Evolutionary conservation across 495 filamentous ascomycete genomes (phyloP).

Genomic region (Darksidea phi): DNA sequence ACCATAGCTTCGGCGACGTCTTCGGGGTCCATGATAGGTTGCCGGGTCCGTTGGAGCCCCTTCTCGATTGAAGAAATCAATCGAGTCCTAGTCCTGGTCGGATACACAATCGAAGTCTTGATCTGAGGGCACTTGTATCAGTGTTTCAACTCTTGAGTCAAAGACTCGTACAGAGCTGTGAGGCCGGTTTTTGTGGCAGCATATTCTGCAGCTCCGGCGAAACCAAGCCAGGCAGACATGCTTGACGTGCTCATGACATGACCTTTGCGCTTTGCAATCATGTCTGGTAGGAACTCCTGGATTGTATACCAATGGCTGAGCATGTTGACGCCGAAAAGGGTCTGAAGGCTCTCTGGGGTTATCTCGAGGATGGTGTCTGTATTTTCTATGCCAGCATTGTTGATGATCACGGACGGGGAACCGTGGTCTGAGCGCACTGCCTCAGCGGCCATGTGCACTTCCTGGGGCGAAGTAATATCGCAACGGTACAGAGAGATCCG

Average conservation of each 20-base stretch:
- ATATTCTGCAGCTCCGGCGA: constrained; percentile 56
- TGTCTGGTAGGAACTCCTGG: constrained; percentile 60
- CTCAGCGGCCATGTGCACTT: constrained; percentile 48
- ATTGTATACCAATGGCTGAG: constrained; percentile 58
- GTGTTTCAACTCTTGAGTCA: constrained; percentile 40
- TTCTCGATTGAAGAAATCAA: constrained; percentile 28
- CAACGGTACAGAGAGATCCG: constrained; percentile 46
- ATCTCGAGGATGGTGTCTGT: constrained; percentile 51
- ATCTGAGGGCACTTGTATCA: constrained; percentile 40
- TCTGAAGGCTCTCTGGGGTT: constrained; percentile 48
- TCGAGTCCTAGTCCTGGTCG: constrained; percentile 39
- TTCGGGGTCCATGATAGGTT: constrained; percentile 31
- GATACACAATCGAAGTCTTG: constrained; percentile 42
- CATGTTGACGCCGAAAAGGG: constrained; percentile 61
- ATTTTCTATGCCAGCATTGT: constrained; percentile 57
- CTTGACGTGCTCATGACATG: constrained; percentile 59
- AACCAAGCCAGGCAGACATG: constrained; percentile 54
- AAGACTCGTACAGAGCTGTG: constrained; percentile 54
- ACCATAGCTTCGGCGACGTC: constrained; percentile 30
- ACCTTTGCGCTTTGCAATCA: constrained; percentile 60
- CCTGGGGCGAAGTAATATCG: constrained; percentile 54
- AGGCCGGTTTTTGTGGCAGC: constrained; percentile 57
- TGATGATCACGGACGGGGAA: constrained; percentile 57
- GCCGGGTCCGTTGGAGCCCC: constrained; percentile 10
- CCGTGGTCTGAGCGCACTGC: constrained; percentile 51